Evolutionary conservation across 371 early-diverging fungal species (phyloP), one percentile per base, ranked within the genome.

Genomic region (Mortierella sp.): DNA sequence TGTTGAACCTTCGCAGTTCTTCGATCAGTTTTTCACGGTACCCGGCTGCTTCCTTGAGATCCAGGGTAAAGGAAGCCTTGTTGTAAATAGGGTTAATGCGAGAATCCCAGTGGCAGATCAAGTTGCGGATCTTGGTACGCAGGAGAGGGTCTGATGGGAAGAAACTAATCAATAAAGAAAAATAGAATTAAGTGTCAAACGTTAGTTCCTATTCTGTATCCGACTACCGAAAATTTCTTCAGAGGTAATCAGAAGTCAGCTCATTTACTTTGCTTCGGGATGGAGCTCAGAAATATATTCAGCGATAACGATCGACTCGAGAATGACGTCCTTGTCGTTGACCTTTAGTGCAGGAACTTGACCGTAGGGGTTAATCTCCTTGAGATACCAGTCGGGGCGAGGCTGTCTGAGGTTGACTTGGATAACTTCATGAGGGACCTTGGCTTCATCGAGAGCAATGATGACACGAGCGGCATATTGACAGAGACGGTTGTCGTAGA

Each of bases 281-380:
- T 68, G 62, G 46, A 77, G 60, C 43, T 77, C 79, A 11, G 69
- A 52, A 26, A 77, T 6, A 21, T 77, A 77, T 30, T 77, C 72
- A 7, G 72, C 68, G 47, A 77, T 72, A 61, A 77, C 51, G 23
- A 72, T 45, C 18, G 58, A 57, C 69, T 77, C 79, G 46, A 72
- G 72, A 26, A 77, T 72, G 60, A 77, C 43, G 25, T 72, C 58
- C 57, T 72, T 58, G 47, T 72, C 72, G 21, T 72, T 57, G 50
- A 77, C 19, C 63, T 77, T 77, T 53, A 77, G 53, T 44, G 79
- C 72, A 25, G 79, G 79, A 44, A 77, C 79, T 43, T 77, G 79
- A 15, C 79, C 79, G 28, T 77, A 77, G 9, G 79, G 79, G 66
- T 77, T 77, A 68, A 77, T 77, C 46, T 75, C 76, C 65, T 77